phyloP scores from a whole-genome alignment of 176 grass and related monocot species.

The Cymbopogon citratus region DNA sequence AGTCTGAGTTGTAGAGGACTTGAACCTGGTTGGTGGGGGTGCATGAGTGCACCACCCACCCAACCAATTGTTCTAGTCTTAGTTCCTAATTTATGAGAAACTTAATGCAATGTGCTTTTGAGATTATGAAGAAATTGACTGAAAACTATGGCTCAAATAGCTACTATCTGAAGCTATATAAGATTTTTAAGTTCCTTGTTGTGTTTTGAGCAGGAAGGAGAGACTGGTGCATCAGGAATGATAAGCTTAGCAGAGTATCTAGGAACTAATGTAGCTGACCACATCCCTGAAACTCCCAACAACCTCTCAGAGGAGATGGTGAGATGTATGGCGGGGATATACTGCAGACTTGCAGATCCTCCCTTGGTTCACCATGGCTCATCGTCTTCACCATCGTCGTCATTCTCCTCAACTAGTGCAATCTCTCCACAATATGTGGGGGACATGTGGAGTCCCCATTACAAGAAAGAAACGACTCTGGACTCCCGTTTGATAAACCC shows the following conservation, averaged over 20 bases:
- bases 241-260: conserved; percentile 96
- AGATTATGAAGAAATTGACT: conserved; percentile 6
- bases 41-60: too few relatives aligned
- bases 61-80: too few relatives aligned
- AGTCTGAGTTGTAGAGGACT: too few relatives aligned
- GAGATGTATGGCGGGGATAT: conserved; percentile 80
- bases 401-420: conserved; percentile 79
- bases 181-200: conserved; percentile 2
- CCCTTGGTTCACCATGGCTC: conserved; percentile 61
- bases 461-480: conserved; percentile 59
- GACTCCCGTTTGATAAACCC: conserved; percentile 96
- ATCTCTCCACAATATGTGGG: conserved; percentile 73
- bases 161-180: neutral
- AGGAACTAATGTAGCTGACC: conserved; percentile 70
- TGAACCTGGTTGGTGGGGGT: too few relatives aligned
- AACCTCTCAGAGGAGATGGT: conserved; percentile 95
- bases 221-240: conserved; percentile 47
- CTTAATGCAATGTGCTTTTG: neutral
- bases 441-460: conserved; percentile 77
- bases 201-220: conserved; percentile 51
- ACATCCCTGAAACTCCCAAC: conserved; percentile 84
- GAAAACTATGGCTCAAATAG: neutral
- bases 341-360: conserved; percentile 83
- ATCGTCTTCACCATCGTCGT: conserved; percentile 63
- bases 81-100: neutral